Percentiles rank a stretch among this genome's conserved stretches.
Conservation (phyloP, 1,284 basidiomycete species). For the Pascua sp. region DNA sequence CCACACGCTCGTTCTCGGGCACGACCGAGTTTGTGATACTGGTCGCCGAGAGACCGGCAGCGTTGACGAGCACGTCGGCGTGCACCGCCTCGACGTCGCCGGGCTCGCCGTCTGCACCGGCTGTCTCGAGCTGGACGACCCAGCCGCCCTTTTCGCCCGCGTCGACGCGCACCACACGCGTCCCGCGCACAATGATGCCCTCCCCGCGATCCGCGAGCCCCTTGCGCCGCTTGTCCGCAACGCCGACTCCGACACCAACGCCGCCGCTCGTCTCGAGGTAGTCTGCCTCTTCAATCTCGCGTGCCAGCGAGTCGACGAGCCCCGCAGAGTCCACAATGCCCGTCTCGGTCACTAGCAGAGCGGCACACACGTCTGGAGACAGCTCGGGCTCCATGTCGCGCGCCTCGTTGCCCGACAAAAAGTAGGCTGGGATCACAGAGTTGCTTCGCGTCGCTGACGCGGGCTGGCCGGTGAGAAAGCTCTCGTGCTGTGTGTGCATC, state of each 20-base stretch:
- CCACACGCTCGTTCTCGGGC: slow-evolving; percentile 56
- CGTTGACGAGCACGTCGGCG: slow-evolving; percentile 81
- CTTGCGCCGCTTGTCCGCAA: slow-evolving; percentile 22
- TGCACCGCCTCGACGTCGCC: slow-evolving; percentile 64
- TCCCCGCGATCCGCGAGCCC: slow-evolving; percentile 28
- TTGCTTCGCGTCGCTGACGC: slow-evolving; percentile 5
- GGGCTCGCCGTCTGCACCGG: slow-evolving; percentile 51
- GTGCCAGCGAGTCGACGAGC: slow-evolving; percentile 73
- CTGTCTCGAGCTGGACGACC: slow-evolving; percentile 63
- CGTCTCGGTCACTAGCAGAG: slow-evolving; percentile 79
- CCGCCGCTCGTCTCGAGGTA: slow-evolving; percentile 19
- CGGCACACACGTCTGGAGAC: slow-evolving; percentile 64
- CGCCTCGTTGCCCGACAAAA: slow-evolving; percentile 70
- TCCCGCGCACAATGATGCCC: slow-evolving; percentile 75
- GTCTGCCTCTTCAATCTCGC: slow-evolving; percentile 59
- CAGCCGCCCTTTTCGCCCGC: slow-evolving; percentile 48
- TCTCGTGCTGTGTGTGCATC: slow-evolving; percentile 56
- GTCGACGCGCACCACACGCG: slow-evolving; percentile 84
- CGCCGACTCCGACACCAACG: slow-evolving; percentile 44
- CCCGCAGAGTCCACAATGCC: slow-evolving; percentile 88
- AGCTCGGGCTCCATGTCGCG: slow-evolving; percentile 77
- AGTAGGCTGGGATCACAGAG: slow-evolving; percentile 60
- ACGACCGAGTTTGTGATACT: slow-evolving; percentile 69
- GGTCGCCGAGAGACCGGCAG: slow-evolving; percentile 74
- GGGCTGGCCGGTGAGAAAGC: slow-evolving; percentile 17